Evolutionary conservation across 2,329 filamentous ascomycete genomes (phyloP).

Genomic region (Davidsoniella neocaledoniae): DNA sequence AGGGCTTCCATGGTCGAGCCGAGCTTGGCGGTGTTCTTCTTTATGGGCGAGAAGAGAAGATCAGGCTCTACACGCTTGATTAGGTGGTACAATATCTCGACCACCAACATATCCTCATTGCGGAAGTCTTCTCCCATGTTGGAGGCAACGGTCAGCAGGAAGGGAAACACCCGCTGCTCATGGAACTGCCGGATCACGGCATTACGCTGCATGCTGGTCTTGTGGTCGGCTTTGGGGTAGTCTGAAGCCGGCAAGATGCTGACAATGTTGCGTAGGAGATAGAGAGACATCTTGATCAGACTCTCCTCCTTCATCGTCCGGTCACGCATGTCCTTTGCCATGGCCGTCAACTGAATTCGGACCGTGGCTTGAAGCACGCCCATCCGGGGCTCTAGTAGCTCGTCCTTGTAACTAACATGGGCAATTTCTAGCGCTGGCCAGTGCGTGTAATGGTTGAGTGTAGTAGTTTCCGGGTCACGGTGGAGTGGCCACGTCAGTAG

Average conservation of each 20-base stretch:
- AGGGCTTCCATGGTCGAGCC: conserved; percentile 57
- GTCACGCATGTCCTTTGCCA: conserved; percentile 63
- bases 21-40: conserved; percentile 50
- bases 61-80: conserved; percentile 76
- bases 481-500: conserved; percentile 91
- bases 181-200: conserved; percentile 79
- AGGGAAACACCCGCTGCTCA: conserved; percentile 74
- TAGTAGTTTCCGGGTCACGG: conserved; percentile 62
- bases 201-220: conserved; percentile 51
- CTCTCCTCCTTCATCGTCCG: conserved; percentile 68
- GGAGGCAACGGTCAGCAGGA: conserved; percentile 73
- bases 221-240: conserved; percentile 69
- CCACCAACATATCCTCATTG: conserved; percentile 69
- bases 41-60: conserved; percentile 71
- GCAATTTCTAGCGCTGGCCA: conserved; percentile 76
- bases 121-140: conserved; percentile 91
- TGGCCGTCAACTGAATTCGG: conserved; percentile 65
- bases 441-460: conserved; percentile 82
- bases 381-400: conserved; percentile 67
- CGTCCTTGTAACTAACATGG: conserved; percentile 78
- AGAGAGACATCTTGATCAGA: conserved; percentile 79
- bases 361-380: conserved; percentile 68
- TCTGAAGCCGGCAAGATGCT: conserved; percentile 63
- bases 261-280: conserved; percentile 75
- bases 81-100: conserved; percentile 85